Percentiles rank a stretch among this genome's conserved stretches.
phyloP scores from a whole-genome alignment of 2,329 filamentous ascomycete genomes.

The Didymella lethalis region DNA sequence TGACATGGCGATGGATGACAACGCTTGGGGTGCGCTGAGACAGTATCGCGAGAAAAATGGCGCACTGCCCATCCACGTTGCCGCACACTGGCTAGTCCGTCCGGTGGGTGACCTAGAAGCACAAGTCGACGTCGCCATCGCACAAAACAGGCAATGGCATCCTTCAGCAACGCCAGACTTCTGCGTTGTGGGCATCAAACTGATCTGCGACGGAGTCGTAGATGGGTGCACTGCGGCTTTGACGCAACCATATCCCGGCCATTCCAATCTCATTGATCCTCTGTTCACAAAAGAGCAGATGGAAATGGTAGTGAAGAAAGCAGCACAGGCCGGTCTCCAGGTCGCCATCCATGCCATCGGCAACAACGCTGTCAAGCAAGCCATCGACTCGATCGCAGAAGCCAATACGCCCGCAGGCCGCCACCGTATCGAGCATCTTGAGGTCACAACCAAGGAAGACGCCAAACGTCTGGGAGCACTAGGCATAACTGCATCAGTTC shows the following conservation, averaged over 20 bases:
- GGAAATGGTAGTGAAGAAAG: slow-evolving; percentile 40
- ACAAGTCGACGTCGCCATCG: slow-evolving; percentile 57
- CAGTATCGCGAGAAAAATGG: slow-evolving; percentile 44
- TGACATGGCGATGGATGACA: slow-evolving; percentile 57
- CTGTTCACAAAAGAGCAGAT: slow-evolving; percentile 21
- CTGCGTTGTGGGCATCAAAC: slow-evolving; percentile 65
- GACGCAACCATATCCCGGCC: slow-evolving; percentile 59
- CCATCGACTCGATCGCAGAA: slow-evolving; percentile 57
- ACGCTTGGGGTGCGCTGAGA: slow-evolving; percentile 19
- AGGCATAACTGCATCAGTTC: slow-evolving; percentile 81
- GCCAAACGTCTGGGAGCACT: slow-evolving; percentile 61
- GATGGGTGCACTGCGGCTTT: slow-evolving; percentile 68
- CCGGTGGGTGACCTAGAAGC: slow-evolving; percentile 53
- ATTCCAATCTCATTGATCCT: slow-evolving; percentile 9
- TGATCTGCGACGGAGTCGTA: slow-evolving; percentile 68
- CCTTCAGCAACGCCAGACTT: slow-evolving; percentile 52
- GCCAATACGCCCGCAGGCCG: slow-evolving; percentile 45
- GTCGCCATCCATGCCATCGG: slow-evolving; percentile 69
- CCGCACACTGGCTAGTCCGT: slow-evolving; percentile 62
- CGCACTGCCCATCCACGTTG: slow-evolving; percentile 54
- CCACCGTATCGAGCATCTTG: slow-evolving; percentile 69
- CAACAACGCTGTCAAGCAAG: slow-evolving; percentile 62
- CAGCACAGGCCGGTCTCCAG: slow-evolving; percentile 62
- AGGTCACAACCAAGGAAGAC: slow-evolving; percentile 57
- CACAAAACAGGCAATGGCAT: slow-evolving; percentile 54